These are phyloP conservation scores for Dactylellina sp. DNA, from an alignment of 2,329 filamentous ascomycete species.

Conservation along the genomic window DNA sequence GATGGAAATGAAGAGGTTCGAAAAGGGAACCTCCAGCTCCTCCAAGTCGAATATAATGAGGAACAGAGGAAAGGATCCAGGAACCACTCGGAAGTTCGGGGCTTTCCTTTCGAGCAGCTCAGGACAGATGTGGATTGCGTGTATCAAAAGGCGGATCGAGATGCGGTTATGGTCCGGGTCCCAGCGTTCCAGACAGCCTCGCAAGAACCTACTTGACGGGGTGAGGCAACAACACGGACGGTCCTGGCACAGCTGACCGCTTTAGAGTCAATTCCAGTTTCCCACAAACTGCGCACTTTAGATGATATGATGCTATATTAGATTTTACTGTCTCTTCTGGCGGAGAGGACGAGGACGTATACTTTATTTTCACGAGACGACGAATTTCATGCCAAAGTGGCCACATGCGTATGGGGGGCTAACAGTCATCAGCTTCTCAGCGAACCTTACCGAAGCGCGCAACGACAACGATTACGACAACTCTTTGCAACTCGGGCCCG, in stretches of 20 bases:
- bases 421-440: too few relatives aligned
- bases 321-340: too few relatives aligned
- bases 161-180: conserved; percentile 43
- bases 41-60: not conserved
- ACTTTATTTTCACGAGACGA: not conserved
- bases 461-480: conserved; percentile 38
- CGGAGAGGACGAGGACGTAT: too few relatives aligned
- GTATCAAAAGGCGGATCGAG: conserved; percentile 37
- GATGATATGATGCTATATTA: not conserved
- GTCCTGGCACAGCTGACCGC: too few relatives aligned
- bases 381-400: conserved; percentile 36
- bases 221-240: too few relatives aligned
- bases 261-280: conserved; percentile 44
- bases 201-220: conserved; percentile 1
- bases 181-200: too few relatives aligned
- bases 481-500: conserved; percentile 20
- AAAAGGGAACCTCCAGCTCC: not conserved
- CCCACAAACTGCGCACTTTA: conserved; percentile 9
- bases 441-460: conserved; percentile 2
- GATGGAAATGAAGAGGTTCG: conserved; percentile 15
- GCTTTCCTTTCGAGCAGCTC: not conserved
- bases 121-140: conserved; percentile 27
- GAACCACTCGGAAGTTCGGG: conserved; percentile 1
- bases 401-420: conserved; percentile 17
- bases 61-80: conserved; percentile 16